Conservation (phyloP, 805 yeast species). For the Wickerhamomyces ciferrii region DNA sequence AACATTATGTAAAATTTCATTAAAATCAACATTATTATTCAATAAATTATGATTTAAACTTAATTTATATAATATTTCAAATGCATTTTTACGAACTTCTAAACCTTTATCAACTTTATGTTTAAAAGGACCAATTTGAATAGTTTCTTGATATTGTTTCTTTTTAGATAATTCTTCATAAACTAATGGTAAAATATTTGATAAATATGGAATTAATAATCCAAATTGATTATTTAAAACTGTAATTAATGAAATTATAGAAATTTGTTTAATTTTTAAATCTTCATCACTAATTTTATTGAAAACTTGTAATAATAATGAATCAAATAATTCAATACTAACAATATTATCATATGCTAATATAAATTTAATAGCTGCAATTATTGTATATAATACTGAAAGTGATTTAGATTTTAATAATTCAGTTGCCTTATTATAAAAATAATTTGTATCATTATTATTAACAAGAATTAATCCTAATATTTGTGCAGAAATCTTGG, state of each 20-base stretch:
- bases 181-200: constrained; percentile 43
- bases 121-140: constrained; percentile 85
- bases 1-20: constrained; percentile 28
- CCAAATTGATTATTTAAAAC: constrained; percentile 52
- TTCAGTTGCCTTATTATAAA: constrained; percentile 20
- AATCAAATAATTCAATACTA: constrained; percentile 17
- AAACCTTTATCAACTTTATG: constrained; percentile 77
- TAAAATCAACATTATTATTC: constrained; percentile 23
- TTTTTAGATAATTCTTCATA: constrained; percentile 50
- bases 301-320: constrained; percentile 16
- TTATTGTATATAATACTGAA: constrained; percentile 19
- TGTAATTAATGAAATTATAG: constrained; percentile 52
- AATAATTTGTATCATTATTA: constrained; percentile 24
- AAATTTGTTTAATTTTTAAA: constrained; percentile 54
- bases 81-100: constrained; percentile 65
- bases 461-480: constrained; percentile 22
- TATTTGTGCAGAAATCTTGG: constrained; percentile 17
- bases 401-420: constrained; percentile 14
- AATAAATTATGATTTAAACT: constrained; percentile 17
- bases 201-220: constrained; percentile 39
- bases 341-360: constrained; percentile 26
- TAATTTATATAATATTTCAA: constrained; percentile 62
- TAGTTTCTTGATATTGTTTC: constrained; percentile 52
- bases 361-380: constrained; percentile 32
- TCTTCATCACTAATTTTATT: constrained; percentile 28